Conservation (phyloP, 352 stramenopile species). For the Phytophthora capsici region DNA sequence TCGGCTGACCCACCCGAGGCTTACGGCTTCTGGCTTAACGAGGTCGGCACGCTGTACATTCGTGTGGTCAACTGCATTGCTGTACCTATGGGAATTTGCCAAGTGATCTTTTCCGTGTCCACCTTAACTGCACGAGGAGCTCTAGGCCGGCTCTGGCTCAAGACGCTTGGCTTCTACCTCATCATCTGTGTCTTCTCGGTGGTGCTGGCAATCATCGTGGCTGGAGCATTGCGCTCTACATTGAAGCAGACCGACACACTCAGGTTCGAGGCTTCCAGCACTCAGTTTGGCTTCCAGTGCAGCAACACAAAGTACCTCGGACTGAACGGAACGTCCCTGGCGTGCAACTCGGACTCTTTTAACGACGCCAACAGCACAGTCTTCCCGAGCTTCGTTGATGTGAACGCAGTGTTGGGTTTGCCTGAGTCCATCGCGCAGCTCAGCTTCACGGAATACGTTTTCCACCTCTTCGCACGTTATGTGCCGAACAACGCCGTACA, state of each 20-base stretch:
- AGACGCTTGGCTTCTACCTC: constrained; percentile 47
- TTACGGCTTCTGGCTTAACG: constrained; percentile 64
- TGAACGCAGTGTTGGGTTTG: constrained; percentile 43
- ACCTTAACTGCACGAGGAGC: constrained; percentile 51
- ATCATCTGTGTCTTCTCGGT: constrained; percentile 39
- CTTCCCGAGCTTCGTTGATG: constrained; percentile 65
- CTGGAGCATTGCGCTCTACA: constrained; percentile 36
- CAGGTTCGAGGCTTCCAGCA: constrained; percentile 29
- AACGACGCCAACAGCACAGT: constrained; percentile 25
- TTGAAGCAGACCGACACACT: constrained; percentile 46
- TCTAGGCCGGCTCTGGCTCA: constrained; percentile 51
- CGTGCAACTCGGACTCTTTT: constrained; percentile 21
- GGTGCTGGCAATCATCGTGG: constrained; percentile 34
- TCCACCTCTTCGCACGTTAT: constrained; percentile 48
- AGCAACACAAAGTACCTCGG: constrained; percentile 55
- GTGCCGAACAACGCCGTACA: constrained; percentile 60
- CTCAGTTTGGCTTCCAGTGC: constrained; percentile 69
- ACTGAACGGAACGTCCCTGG: constrained; percentile 35
- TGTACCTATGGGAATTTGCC: constrained; percentile 68
- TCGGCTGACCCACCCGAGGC: constrained; percentile 37
- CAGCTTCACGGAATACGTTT: constrained; percentile 51
- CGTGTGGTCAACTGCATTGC: constrained; percentile 61
- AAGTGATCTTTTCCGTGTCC: constrained; percentile 61
- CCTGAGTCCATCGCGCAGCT: constrained; percentile 50
- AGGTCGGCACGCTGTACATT: constrained; percentile 61